Evolutionary conservation across 1,284 basidiomycete genomes (phyloP).

Genomic region (Pisolithus thermaeus): DNA sequence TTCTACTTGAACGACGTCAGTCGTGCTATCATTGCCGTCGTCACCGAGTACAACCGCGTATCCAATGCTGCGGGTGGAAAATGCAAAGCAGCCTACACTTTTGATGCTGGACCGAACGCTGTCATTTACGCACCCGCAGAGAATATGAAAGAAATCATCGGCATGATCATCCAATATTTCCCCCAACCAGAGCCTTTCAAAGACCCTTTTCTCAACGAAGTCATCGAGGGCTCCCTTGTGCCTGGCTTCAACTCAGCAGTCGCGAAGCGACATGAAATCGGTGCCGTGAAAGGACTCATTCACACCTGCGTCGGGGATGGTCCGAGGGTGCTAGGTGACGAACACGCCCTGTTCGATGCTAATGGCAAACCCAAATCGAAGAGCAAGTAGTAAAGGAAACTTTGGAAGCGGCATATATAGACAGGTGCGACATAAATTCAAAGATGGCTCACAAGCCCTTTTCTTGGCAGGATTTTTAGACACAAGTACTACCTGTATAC

Average conservation of each 20-base stretch:
- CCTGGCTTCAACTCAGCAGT: constrained; percentile 77
- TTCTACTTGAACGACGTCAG: constrained; percentile 99
- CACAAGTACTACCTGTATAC: too few species aligned
- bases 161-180: constrained; percentile 77
- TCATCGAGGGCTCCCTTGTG: constrained; percentile 43
- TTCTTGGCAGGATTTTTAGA: too few species aligned
- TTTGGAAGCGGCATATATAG: neutral
- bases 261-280: constrained; percentile 65
- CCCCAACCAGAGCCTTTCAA: constrained; percentile 72
- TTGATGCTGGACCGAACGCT: constrained; percentile 97
- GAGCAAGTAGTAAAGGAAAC: neutral
- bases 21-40: constrained; percentile 76
- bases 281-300: constrained; percentile 82
- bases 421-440: neutral
- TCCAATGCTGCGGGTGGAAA: constrained; percentile 56
- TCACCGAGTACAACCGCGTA: constrained; percentile 94
- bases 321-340: constrained; percentile 56
- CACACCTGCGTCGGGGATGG: constrained; percentile 92
- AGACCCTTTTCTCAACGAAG: constrained; percentile 57
- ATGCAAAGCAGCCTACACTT: constrained; percentile 92
- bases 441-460: too few species aligned
- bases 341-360: constrained; percentile 50
- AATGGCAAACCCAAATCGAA: constrained; percentile 34
- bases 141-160: constrained; percentile 74
- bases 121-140: constrained; percentile 89